Percentiles rank a stretch among this genome's conserved stretches.
These are phyloP conservation scores for Myxozyma geophila DNA, from an alignment of 805 yeast genomes.

Conservation along the genomic window DNA sequence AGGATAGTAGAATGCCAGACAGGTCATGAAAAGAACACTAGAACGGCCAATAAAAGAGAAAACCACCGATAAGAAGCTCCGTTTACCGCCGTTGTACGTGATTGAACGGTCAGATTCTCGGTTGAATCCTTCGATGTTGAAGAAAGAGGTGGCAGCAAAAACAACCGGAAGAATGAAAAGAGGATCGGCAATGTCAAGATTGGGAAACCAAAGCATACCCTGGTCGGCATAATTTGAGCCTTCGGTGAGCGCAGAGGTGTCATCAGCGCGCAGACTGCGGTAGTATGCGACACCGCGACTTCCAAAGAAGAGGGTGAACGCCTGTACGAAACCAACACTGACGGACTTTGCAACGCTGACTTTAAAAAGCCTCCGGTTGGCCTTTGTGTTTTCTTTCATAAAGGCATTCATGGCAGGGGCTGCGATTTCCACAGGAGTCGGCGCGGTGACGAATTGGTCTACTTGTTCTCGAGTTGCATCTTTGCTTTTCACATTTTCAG, in stretches of 20 bases:
- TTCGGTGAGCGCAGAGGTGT: constrained; percentile 2
- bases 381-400: constrained; percentile 1
- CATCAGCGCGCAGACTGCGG: constrained; percentile 13
- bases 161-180: constrained; percentile 67
- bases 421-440: neutral
- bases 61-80: neutral
- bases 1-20: constrained; percentile 84
- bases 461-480: neutral
- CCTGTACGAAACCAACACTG: constrained; percentile 22
- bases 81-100: neutral
- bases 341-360: constrained; percentile 12
- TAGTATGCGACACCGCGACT: constrained; percentile 30
- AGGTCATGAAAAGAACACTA: constrained; percentile 79
- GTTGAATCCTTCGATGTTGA: constrained; percentile 56
- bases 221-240: constrained; percentile 11
- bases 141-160: constrained; percentile 70
- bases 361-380: constrained; percentile 5
- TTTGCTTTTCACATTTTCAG: neutral
- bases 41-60: constrained; percentile 54
- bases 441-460: constrained; percentile 8
- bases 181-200: constrained; percentile 66
- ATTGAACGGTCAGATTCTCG: constrained; percentile 9
- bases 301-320: constrained; percentile 22
- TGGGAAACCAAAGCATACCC: constrained; percentile 64
- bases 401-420: neutral